Base-by-base conservation (phyloP, 768 basidiomycete genomes). In the Collybiopsis luxurians region DNA sequence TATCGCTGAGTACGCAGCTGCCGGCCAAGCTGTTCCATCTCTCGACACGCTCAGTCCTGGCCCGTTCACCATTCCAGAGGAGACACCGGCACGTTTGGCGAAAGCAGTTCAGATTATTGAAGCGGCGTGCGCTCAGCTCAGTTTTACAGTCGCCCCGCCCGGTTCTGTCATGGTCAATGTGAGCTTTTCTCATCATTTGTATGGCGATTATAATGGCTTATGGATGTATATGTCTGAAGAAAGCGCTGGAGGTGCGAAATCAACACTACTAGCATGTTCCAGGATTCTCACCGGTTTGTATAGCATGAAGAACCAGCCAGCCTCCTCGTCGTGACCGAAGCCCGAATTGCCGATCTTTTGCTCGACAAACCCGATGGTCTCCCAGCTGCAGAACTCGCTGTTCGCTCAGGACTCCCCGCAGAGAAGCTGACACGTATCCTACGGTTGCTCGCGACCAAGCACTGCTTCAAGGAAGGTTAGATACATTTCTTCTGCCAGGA, bases 401-500 rank as follows among this genome's bases (percentile, higher is more conserved):
- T 59, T 19, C 62, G 63, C 40, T 59, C 73, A 2, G 67, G 72
- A 3, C 57, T 77, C 7, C 66, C 77, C 19, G 56, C 60, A 7
- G 65, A 58, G 26, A 80, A 78, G 54, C 64, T 79, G 1, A 67
- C 66, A 1, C 68, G 76, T 2, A 67, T 78, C 30, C 54, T 80
- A 46, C 71, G 77, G 2, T 58, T 70, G 3, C 68, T 80, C 4
- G 71, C 74, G 13, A 68, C 74, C 9, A 75, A 69, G 44, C 75
- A 79, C 59, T 66, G 69, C 54, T 80, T 75, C 61, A 59, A 64
- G 30, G 76, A 78, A 69, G 69, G 74, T 76, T 13, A 12, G 59
- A 55, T 43, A 24, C 5, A 1, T 36, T 19, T 13, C n/a, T 15
- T 7, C 24, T 19, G 9, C 19, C 28, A 23, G n/a, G n/a, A n/a